phyloP scores from a whole-genome alignment of 1,284 basidiomycete genomes.

The Megacollybia platyphylla region DNA sequence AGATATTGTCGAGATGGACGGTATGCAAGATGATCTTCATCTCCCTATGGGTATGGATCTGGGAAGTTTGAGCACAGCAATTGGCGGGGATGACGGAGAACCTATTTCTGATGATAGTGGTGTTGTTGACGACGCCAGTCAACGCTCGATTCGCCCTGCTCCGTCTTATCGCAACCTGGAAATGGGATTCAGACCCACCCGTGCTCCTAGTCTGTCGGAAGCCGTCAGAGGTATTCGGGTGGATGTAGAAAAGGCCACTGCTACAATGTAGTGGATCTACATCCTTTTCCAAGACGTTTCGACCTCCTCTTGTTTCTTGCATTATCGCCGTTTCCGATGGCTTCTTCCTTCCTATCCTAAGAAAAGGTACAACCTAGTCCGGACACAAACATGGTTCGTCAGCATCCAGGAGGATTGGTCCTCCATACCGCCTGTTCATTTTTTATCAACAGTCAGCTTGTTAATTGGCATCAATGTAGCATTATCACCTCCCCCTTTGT shows the following conservation, averaged over 20 bases:
- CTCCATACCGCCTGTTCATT: too few relatives aligned
- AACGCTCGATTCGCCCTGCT: constrained; percentile 26
- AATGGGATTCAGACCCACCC: constrained; percentile 24
- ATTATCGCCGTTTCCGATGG: neutral
- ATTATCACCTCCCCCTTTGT: neutral
- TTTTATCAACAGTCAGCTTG: neutral
- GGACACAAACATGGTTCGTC: too few relatives aligned
- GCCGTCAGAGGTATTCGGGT: constrained; percentile 41
- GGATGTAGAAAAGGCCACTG: constrained; percentile 51
- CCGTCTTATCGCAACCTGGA: constrained; percentile 41
- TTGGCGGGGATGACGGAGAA: constrained; percentile 35
- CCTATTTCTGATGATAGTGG: constrained; percentile 24
- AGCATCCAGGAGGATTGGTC: too few relatives aligned
- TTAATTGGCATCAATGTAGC: neutral
- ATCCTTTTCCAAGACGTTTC: neutral
- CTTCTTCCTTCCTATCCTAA: too few relatives aligned
- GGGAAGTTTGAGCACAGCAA: constrained; percentile 28
- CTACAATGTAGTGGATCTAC: constrained; percentile 23
- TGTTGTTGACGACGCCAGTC: constrained; percentile 11
- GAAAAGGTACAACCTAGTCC: too few relatives aligned
- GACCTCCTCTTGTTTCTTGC: neutral
- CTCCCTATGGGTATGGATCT: constrained; percentile 29
- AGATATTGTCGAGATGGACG: constrained; percentile 43
- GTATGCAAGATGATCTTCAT: constrained; percentile 38
- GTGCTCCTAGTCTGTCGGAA: constrained; percentile 18